Percentiles rank a stretch among this genome's conserved stretches.
phyloP scores from a whole-genome alignment of 2,329 filamentous ascomycete genomes.

The Madurella fahalii region DNA sequence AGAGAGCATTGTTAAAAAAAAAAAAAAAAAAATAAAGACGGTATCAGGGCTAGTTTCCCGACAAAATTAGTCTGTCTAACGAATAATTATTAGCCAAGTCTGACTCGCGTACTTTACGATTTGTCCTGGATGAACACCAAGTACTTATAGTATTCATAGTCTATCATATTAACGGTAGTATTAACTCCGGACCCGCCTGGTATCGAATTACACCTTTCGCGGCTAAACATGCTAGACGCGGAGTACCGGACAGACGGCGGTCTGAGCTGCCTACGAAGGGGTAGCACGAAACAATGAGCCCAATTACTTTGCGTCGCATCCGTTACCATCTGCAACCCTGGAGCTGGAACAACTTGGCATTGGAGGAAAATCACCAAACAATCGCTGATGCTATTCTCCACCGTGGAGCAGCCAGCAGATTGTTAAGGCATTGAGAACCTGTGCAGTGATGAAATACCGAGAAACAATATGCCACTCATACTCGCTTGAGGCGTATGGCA shows the following conservation, averaged over 20 bases:
- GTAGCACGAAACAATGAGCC: neutral
- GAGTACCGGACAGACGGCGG: slow-evolving; percentile 1
- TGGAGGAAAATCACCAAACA: slow-evolving; percentile 9
- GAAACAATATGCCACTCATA: no score
- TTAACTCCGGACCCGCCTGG: neutral
- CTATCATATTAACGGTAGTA: slow-evolving; percentile 1
- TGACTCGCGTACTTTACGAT: no score
- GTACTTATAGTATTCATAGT: neutral
- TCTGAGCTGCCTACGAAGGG: neutral
- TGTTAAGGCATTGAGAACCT: no score
- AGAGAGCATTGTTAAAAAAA: slow-evolving; percentile 15
- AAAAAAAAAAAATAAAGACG: no score
- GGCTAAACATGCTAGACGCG: slow-evolving; percentile 1
- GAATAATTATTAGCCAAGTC: no score
- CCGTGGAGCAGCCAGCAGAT: neutral
- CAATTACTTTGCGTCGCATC: neutral
- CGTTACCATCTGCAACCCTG: neutral
- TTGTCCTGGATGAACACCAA: neutral
- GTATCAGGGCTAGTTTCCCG: neutral
- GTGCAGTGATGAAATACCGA: no score
- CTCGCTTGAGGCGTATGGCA: no score
- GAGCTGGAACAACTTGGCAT: neutral
- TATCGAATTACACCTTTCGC: neutral
- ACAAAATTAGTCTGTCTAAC: neutral
- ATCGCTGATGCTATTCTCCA: neutral